These are phyloP conservation scores for Phialophora chinensis DNA, from an alignment of 2,329 filamentous ascomycete genomes.

Conservation along the genomic window DNA sequence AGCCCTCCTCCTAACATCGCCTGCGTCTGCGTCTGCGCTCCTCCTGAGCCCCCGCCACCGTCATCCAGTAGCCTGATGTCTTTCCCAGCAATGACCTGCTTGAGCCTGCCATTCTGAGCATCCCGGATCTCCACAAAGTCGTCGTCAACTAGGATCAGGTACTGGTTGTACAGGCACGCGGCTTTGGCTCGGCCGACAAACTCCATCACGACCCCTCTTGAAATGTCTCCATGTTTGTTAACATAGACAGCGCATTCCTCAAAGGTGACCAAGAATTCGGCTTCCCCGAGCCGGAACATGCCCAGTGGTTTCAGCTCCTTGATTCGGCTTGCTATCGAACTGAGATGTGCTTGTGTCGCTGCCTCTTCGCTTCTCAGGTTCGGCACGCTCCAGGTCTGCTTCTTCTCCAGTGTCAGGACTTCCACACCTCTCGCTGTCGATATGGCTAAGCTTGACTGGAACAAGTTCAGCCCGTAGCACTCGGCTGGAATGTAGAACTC, in stretches of 20 bases:
- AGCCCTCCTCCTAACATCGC: slow-evolving; percentile 46
- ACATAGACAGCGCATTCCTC: slow-evolving; percentile 97
- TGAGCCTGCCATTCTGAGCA: slow-evolving; percentile 88
- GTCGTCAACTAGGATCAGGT: slow-evolving; percentile 89
- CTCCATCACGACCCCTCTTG: slow-evolving; percentile 93
- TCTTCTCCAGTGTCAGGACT: slow-evolving; percentile 95
- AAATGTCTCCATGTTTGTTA: slow-evolving; percentile 97
- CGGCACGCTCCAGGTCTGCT: slow-evolving; percentile 91
- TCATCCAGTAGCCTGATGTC: slow-evolving; percentile 92
- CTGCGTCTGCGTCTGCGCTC: slow-evolving; percentile 45
- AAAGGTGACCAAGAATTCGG: slow-evolving; percentile 91
- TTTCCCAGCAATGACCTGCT: slow-evolving; percentile 90
- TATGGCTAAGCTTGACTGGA: slow-evolving; percentile 91
- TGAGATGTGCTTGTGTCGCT: slow-evolving; percentile 65
- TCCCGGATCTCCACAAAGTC: slow-evolving; percentile 98
- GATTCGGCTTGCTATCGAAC: slow-evolving; percentile 83
- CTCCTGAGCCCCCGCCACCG: slow-evolving; percentile 69
- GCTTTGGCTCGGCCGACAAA: slow-evolving; percentile 92
- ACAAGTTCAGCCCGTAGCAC: slow-evolving; percentile 93
- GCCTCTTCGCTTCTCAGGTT: slow-evolving; percentile 72
- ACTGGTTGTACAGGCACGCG: slow-evolving; percentile 88
- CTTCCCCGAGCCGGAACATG: slow-evolving; percentile 94
- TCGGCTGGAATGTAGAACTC: slow-evolving; percentile 98
- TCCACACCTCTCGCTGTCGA: slow-evolving; percentile 92
- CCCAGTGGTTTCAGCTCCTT: slow-evolving; percentile 83